Percentiles rank a stretch among this genome's conserved stretches.
Conservation (phyloP, 1,284 basidiomycete genomes). For the Apiotrichum brassicae region DNA sequence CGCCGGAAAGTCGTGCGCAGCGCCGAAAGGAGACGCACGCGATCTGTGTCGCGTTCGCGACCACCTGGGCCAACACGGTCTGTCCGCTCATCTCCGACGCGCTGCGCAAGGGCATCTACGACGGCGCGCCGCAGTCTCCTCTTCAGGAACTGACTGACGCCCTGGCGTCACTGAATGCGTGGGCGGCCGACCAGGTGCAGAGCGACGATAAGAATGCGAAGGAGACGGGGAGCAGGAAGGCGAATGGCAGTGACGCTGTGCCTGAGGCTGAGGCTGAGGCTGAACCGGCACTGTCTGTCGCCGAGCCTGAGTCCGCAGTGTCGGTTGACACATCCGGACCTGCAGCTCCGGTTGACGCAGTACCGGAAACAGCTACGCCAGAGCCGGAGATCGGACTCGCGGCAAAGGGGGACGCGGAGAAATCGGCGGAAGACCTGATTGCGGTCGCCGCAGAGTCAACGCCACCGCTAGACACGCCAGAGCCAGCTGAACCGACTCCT, state of each 20-base stretch:
- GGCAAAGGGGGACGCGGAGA: no score
- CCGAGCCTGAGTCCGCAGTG: no score
- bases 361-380: no score
- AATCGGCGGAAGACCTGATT: no score
- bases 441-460: no score
- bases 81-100: constrained; percentile 64
- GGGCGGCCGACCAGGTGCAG: constrained; percentile 22
- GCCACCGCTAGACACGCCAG: no score
- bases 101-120: constrained; percentile 67
- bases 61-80: constrained; percentile 52
- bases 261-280: neutral
- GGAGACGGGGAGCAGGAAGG: neutral
- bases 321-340: no score
- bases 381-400: no score
- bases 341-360: no score
- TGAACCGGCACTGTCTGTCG: no score
- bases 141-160: constrained; percentile 9
- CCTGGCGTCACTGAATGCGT: constrained; percentile 16
- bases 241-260: neutral
- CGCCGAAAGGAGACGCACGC: constrained; percentile 46
- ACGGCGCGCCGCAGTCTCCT: constrained; percentile 20
- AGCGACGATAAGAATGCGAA: neutral
- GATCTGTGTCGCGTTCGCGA: constrained; percentile 54
- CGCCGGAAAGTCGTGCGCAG: constrained; percentile 30
- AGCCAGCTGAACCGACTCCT: no score